Evolutionary conservation across 441 rosid species (phyloP).

Genomic region (Pelargonium fulgidum): DNA sequence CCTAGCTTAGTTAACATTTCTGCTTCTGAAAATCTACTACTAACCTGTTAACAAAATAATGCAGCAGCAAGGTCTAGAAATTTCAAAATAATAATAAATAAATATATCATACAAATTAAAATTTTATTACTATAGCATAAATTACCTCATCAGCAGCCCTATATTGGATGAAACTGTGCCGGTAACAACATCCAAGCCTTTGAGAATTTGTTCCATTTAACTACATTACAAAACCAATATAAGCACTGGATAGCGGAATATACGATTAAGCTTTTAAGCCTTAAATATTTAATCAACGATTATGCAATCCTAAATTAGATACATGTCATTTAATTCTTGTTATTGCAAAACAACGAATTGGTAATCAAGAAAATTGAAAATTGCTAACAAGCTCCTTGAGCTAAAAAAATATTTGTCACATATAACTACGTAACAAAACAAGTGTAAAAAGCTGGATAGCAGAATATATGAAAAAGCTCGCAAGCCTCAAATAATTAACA

Average conservation of each 20-base stretch:
- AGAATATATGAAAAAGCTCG: no score
- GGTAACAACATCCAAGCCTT: conserved; percentile 23
- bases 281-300: neutral
- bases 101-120: no score
- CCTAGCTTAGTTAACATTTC: neutral
- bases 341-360: no score
- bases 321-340: no score
- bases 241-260: neutral
- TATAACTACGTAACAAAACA: no score
- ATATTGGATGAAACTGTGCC: conserved; percentile 23
- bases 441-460: no score
- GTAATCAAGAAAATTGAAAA: no score
- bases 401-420: no score
- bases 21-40: neutral
- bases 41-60: neutral
- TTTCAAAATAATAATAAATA: no score
- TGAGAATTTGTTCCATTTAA: conserved; percentile 26
- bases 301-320: no score
- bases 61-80: neutral
- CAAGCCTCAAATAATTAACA: no score
- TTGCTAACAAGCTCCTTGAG: no score
- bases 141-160: conserved; percentile 57
- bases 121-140: neutral
- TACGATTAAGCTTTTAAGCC: neutral
- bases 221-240: conserved; percentile 25